Evolutionary conservation across 2,329 filamentous ascomycete genomes (phyloP).

Genomic region (Claviceps pusilla): DNA sequence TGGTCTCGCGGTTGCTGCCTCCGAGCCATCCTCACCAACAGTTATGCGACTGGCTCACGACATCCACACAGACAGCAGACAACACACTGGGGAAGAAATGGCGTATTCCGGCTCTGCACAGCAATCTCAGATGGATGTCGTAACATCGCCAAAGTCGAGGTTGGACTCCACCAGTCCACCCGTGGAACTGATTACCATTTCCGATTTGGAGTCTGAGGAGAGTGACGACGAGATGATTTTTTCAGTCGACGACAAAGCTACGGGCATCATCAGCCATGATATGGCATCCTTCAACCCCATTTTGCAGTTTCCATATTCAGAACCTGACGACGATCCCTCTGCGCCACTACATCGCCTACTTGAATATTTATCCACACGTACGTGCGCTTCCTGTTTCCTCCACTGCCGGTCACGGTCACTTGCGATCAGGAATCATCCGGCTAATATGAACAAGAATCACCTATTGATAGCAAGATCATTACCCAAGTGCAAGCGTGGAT

Average conservation of each 20-base stretch:
- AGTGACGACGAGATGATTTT: conserved; percentile 16
- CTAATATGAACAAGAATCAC: conserved; percentile 19
- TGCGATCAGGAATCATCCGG: background rate
- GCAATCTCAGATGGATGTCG: background rate
- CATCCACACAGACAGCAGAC: background rate
- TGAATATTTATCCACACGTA: conserved; percentile 22
- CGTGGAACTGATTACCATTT: conserved; percentile 27
- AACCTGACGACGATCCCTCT: conserved; percentile 15
- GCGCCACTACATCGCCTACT: conserved; percentile 22
- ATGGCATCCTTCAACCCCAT: conserved; percentile 25
- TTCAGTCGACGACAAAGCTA: conserved; percentile 18
- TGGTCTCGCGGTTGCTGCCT: conserved; percentile 6
- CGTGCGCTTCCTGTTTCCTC: conserved; percentile 2
- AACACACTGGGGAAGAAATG: background rate
- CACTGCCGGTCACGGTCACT: background rate
- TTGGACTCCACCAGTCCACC: conserved; percentile 28
- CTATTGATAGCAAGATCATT: conserved; percentile 30
- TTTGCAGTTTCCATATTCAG: conserved; percentile 30
- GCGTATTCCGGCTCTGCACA: background rate
- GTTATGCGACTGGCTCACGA: background rate
- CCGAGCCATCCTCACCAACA: background rate
- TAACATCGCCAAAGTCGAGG: conserved; percentile 11
- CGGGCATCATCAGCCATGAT: conserved; percentile 11
- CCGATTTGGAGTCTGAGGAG: conserved; percentile 14
- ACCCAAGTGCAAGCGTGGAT: conserved; percentile 35